A percentile compares a stretch with the other conserved stretches of the same genome.
Conservation (phyloP, 768 basidiomycete species). For the Phanerodontia chrysosporium region DNA sequence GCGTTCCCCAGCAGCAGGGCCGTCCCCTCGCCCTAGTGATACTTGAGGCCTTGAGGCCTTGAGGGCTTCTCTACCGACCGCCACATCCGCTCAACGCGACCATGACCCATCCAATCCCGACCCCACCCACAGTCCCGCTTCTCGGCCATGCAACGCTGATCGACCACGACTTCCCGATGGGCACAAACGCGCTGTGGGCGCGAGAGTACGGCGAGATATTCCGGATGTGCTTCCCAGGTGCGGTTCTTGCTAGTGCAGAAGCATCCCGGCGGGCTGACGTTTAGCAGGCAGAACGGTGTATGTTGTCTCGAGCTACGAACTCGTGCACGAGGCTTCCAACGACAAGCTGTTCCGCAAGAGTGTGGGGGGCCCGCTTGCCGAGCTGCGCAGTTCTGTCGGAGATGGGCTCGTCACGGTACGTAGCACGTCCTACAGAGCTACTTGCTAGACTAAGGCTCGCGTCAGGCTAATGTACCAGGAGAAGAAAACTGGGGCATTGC, state of each 20-base stretch:
- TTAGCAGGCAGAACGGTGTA: slow-evolving; percentile 13
- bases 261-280: too few species aligned
- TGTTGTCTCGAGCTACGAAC: slow-evolving; percentile 30
- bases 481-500: slow-evolving; percentile 46
- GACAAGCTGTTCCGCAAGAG: slow-evolving; percentile 39
- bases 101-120: too few species aligned
- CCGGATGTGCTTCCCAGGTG: neutral
- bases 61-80: too few species aligned
- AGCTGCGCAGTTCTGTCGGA: slow-evolving; percentile 34
- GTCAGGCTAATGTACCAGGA: slow-evolving; percentile 27
- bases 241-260: slow-evolving; percentile 16
- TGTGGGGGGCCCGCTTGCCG: slow-evolving; percentile 25
- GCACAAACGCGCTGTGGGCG: neutral
- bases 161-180: too few species aligned
- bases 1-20: too few species aligned
- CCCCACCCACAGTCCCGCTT: too few species aligned
- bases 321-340: slow-evolving; percentile 39
- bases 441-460: neutral
- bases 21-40: too few species aligned
- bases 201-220: neutral
- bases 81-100: too few species aligned
- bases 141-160: too few species aligned
- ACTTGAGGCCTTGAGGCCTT: too few species aligned
- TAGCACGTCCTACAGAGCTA: neutral
- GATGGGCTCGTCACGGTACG: slow-evolving; percentile 39